Evolutionary conservation across 768 basidiomycete genomes (phyloP).

Genomic region (Podaxis rugospora): DNA sequence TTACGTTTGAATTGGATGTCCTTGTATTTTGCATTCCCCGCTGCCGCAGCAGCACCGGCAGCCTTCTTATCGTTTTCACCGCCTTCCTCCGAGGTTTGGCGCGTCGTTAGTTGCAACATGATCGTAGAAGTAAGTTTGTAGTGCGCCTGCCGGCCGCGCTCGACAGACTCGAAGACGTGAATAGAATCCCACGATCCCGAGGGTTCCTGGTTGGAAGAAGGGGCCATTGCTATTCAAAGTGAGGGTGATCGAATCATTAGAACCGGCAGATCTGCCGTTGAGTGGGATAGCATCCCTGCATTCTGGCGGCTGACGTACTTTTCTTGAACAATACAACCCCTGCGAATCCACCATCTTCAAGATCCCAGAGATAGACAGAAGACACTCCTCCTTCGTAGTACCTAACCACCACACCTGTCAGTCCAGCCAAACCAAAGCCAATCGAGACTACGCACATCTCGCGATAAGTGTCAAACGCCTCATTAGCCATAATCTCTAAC

Average conservation of each 20-base stretch:
- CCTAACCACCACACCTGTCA: conserved; percentile 31
- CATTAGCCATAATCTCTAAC: conserved; percentile 89
- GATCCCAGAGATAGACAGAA: conserved; percentile 96
- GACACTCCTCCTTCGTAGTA: conserved; percentile 99
- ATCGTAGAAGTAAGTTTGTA: conserved; percentile 98
- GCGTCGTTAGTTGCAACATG: conserved; percentile 86
- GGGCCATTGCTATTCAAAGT: conserved; percentile 52
- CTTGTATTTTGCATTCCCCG: conserved; percentile 2
- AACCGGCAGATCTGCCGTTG: background rate
- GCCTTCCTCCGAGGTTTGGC: conserved; percentile 19
- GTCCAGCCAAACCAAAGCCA: background rate
- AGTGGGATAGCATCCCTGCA: background rate
- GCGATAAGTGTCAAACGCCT: conserved; percentile 95
- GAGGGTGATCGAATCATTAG: background rate
- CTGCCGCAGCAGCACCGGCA: conserved; percentile 23
- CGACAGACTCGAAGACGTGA: conserved; percentile 94
- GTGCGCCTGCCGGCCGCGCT: conserved; percentile 87
- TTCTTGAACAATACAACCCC: conserved; percentile 97
- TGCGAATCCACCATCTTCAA: conserved; percentile 94
- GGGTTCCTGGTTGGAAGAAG: conserved; percentile 51
- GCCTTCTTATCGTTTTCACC: conserved; percentile 28
- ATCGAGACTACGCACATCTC: conserved; percentile 62
- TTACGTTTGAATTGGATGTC: conserved; percentile 28
- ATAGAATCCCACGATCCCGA: conserved; percentile 97
- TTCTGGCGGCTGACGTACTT: conserved; percentile 41